Evolutionary conservation across 331 rosid species (phyloP).

Genomic region (Pyracantha coccinea): DNA sequence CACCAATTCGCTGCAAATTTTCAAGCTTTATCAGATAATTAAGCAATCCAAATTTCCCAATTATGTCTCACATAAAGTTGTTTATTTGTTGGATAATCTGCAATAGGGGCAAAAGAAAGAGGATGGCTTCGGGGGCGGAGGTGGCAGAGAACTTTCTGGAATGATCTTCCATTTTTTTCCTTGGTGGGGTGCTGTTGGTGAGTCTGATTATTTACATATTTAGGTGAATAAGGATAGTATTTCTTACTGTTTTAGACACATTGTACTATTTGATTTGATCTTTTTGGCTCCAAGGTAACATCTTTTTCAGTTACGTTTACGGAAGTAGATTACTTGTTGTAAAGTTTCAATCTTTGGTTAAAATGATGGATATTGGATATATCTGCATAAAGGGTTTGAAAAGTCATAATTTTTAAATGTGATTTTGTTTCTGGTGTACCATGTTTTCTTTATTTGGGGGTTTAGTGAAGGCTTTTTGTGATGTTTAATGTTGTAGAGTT

Average conservation of each 20-base stretch:
- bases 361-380: not conserved
- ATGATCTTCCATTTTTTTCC: not conserved
- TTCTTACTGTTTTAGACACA: not conserved
- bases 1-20: not conserved
- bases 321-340: not conserved
- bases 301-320: not conserved
- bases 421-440: not conserved
- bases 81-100: not conserved
- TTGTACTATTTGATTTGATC: not conserved
- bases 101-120: slow-evolving; percentile 58
- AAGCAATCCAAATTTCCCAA: not conserved
- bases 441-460: not conserved
- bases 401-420: not conserved
- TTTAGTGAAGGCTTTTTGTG: slow-evolving; percentile 22
- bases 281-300: slow-evolving; percentile 5
- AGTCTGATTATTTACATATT: not conserved
- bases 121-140: slow-evolving; percentile 37
- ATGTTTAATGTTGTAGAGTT: slow-evolving; percentile 11
- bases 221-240: not conserved
- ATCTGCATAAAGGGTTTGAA: not conserved
- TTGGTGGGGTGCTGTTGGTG: not conserved
- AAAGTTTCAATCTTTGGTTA: not conserved
- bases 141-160: not conserved
- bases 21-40: slow-evolving; percentile 3
- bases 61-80: not conserved